These are phyloP conservation scores for Helicocarpus griseus DNA, from an alignment of 2,329 filamentous ascomycete species.

Conservation along the genomic window DNA sequence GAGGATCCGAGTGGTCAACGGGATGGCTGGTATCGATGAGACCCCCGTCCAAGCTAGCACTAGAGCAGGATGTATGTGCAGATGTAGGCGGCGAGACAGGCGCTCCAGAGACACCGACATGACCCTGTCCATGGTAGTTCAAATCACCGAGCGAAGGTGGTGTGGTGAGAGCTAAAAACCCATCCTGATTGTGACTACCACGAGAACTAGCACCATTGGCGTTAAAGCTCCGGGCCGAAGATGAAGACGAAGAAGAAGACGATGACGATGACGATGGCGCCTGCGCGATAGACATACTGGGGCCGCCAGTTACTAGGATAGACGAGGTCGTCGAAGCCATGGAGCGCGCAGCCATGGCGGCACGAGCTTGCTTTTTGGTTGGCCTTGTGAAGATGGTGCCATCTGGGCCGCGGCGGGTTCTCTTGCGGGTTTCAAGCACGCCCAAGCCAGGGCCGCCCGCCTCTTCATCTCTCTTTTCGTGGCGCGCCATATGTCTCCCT, in stretches of 20 bases:
- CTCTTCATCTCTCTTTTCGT: slow-evolving; percentile 43
- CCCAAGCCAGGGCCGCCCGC: slow-evolving; percentile 39
- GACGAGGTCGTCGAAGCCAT: not conserved
- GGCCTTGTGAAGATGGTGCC: slow-evolving; percentile 39
- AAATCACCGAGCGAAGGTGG: slow-evolving; percentile 2
- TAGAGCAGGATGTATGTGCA: slow-evolving; percentile 15
- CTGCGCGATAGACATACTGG: slow-evolving; percentile 11
- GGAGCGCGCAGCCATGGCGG: not conserved
- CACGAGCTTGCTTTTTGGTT: slow-evolving; percentile 17
- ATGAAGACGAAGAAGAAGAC: not conserved
- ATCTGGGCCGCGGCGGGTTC: slow-evolving; percentile 39
- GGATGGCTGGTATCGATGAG: slow-evolving; percentile 2
- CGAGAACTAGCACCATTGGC: not conserved
- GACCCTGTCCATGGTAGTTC: slow-evolving; percentile 7
- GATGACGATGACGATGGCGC: not conserved
- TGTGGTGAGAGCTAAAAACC: not conserved
- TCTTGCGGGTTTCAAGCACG: slow-evolving; percentile 41
- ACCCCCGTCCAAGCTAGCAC: slow-evolving; percentile 11
- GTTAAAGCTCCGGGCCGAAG: slow-evolving; percentile 4
- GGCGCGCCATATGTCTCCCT: slow-evolving; percentile 50
- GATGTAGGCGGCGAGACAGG: slow-evolving; percentile 23
- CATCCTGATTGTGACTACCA: not conserved
- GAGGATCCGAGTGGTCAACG: slow-evolving; percentile 14
- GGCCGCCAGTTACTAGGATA: slow-evolving; percentile 4
- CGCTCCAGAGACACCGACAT: slow-evolving; percentile 11